phyloP scores from a whole-genome alignment of 768 basidiomycete species.

The Phanerochaete sordida region DNA sequence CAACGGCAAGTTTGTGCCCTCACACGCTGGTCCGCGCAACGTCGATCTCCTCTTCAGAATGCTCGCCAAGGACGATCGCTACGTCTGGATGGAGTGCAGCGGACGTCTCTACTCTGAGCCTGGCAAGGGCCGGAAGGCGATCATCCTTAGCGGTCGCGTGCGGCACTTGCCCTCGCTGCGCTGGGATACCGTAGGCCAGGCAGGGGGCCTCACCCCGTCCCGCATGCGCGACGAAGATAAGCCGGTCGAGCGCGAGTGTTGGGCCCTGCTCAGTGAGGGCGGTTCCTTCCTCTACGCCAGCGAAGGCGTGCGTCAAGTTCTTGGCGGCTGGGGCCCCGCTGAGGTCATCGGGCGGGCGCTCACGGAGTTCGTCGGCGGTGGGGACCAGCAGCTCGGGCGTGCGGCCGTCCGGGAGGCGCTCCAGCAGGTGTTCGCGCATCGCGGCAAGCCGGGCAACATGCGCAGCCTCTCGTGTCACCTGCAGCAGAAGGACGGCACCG shows the following conservation, averaged over 20 bases:
- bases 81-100: conserved; percentile 90
- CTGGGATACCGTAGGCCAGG: conserved; percentile 55
- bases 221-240: conserved; percentile 16
- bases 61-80: conserved; percentile 56
- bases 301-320: conserved; percentile 51
- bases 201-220: conserved; percentile 40
- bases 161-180: conserved; percentile 57
- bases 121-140: conserved; percentile 91
- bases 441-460: conserved; percentile 18
- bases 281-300: conserved; percentile 52
- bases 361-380: conserved; percentile 29
- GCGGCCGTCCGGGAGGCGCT: conserved; percentile 23
- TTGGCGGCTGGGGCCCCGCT: conserved; percentile 57
- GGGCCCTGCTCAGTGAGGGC: conserved; percentile 47
- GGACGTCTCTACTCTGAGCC: conserved; percentile 89
- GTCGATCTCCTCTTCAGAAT: conserved; percentile 89
- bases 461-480: conserved; percentile 33
- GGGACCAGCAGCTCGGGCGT: conserved; percentile 14
- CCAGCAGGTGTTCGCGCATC: conserved; percentile 1
- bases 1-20: background rate
- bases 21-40: conserved; percentile 39
- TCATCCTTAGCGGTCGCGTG: conserved; percentile 83
- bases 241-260: conserved; percentile 41
- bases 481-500: conserved; percentile 33
- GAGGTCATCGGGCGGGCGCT: conserved; percentile 52